Evolutionary conservation across 345 rosid species (phyloP).

Genomic region (Ceriops zippeliana): DNA sequence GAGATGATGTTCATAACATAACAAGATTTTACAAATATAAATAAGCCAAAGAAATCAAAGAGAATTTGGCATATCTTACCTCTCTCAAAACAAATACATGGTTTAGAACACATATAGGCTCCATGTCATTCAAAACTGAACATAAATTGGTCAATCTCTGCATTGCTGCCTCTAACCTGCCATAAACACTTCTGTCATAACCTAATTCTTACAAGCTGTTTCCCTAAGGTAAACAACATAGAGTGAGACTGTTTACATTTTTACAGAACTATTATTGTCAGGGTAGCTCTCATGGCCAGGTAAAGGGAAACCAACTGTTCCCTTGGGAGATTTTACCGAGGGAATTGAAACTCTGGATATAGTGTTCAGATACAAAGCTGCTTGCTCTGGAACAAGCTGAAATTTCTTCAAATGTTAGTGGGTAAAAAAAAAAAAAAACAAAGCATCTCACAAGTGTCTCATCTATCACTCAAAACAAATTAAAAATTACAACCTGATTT

Average conservation of each 20-base stretch:
- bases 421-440: slow-evolving; percentile 13
- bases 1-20: background rate
- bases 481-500: slow-evolving; percentile 59
- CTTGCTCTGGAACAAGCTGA: slow-evolving; percentile 99
- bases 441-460: background rate
- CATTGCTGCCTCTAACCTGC: slow-evolving; percentile 99
- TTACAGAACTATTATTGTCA: slow-evolving; percentile 79
- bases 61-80: slow-evolving; percentile 44
- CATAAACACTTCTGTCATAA: slow-evolving; percentile 20
- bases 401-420: slow-evolving; percentile 22
- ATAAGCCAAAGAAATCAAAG: background rate
- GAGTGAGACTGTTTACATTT: slow-evolving; percentile 56
- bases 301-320: slow-evolving; percentile 57
- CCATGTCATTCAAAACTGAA: slow-evolving; percentile 96
- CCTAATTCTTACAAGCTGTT: slow-evolving; percentile 6
- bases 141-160: slow-evolving; percentile 94
- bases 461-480: slow-evolving; percentile 13
- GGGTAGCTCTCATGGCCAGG: slow-evolving; percentile 99
- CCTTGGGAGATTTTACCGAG: slow-evolving; percentile 77
- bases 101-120: slow-evolving; percentile 95
- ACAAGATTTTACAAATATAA: background rate
- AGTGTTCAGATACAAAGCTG: slow-evolving; percentile 81
- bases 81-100: slow-evolving; percentile 96
- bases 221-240: slow-evolving; percentile 6
- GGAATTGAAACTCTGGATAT: slow-evolving; percentile 59